A percentile compares a stretch with the other conserved stretches of the same genome.
Conservation (phyloP, 352 stramenopile species). For the Phytophthora quininea region DNA sequence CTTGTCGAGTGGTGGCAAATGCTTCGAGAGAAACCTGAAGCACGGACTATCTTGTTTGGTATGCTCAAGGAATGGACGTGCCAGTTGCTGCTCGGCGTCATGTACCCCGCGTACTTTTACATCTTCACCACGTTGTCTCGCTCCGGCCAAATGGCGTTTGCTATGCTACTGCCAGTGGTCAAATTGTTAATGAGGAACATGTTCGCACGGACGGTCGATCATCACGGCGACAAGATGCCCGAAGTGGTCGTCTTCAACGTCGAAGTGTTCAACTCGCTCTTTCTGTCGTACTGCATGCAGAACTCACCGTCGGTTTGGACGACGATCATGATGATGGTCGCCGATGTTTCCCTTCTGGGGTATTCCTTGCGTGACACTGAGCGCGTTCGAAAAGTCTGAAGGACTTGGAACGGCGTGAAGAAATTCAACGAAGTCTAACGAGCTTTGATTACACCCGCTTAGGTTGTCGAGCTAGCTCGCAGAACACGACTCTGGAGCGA, state of each 20-base stretch:
- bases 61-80: neutral
- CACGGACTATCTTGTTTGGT: neutral
- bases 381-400: neutral
- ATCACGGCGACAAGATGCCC: slow-evolving; percentile 7
- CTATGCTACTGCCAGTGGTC: slow-evolving; percentile 21
- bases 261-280: slow-evolving; percentile 39
- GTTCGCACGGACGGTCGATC: slow-evolving; percentile 1
- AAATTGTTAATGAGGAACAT: slow-evolving; percentile 20
- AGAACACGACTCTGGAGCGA: neutral
- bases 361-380: neutral
- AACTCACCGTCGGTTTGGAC: slow-evolving; percentile 26
- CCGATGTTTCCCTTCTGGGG: neutral
- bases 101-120: slow-evolving; percentile 27
- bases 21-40: neutral
- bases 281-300: slow-evolving; percentile 37
- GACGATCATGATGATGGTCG: slow-evolving; percentile 12
- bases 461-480: neutral
- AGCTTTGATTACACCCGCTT: neutral
- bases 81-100: slow-evolving; percentile 5
- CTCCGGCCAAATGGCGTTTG: slow-evolving; percentile 9
- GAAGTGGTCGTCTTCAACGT: slow-evolving; percentile 38
- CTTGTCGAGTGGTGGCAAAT: neutral
- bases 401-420: neutral
- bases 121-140: slow-evolving; percentile 13
- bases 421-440: neutral